Evolutionary conservation across 345 rosid genomes (phyloP).

Genomic region (Psidium guajava): DNA sequence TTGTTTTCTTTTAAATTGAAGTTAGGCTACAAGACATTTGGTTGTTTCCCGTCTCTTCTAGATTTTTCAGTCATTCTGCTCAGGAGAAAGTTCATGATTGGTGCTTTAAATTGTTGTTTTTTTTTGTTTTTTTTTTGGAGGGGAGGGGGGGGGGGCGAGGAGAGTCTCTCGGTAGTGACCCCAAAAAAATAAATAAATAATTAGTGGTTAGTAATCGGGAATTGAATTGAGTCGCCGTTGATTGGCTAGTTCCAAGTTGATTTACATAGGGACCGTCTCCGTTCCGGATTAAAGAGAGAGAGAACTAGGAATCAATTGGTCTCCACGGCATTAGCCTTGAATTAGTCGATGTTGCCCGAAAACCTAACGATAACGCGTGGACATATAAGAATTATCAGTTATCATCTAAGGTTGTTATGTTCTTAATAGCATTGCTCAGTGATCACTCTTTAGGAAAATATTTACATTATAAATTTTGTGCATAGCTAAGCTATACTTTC

Average conservation of each 20-base stretch:
- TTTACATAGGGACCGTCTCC: neutral
- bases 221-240: neutral
- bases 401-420: neutral
- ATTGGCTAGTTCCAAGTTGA: neutral
- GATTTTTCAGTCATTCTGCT: neutral
- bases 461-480: neutral
- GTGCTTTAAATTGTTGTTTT: too few relatives aligned
- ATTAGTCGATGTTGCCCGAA: accelerated
- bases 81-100: neutral
- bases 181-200: too few relatives aligned
- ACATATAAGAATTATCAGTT: neutral
- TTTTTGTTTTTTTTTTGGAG: too few relatives aligned
- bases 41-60: neutral
- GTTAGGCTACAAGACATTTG: neutral
- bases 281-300: neutral
- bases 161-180: too few relatives aligned
- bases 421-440: neutral
- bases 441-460: neutral
- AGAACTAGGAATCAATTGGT: neutral
- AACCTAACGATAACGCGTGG: neutral
- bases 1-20: neutral
- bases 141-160: too few relatives aligned
- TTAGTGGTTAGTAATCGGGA: neutral
- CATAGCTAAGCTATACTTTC: neutral
- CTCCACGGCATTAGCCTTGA: neutral